Conservation (phyloP, 345 rosid genomes). For the Eucalyptus globulus region DNA sequence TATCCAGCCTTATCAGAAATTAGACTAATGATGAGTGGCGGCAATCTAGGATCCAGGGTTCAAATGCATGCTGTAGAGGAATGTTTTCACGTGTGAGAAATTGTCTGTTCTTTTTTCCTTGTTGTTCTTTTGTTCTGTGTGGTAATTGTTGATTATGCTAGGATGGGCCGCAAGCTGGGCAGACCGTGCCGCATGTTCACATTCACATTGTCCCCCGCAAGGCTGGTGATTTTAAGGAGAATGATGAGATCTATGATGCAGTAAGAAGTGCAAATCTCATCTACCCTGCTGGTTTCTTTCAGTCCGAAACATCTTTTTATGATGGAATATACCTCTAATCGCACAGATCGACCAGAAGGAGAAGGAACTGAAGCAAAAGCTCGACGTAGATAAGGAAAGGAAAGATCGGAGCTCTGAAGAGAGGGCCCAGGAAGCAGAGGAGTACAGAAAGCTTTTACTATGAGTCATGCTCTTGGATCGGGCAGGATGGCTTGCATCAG, state of each 20-base stretch:
- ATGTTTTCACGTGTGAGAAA: not conserved
- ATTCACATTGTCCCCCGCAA: constrained; percentile 15
- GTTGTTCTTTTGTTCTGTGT: not conserved
- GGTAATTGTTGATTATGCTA: not conserved
- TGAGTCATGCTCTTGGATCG: not conserved
- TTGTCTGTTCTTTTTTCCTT: not conserved
- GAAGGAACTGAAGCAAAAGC: constrained; percentile 59
- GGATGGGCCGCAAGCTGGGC: not conserved
- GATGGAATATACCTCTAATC: not conserved
- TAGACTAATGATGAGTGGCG: not conserved
- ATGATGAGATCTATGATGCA: constrained; percentile 83
- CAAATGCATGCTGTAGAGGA: not conserved
- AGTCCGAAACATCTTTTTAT: not conserved
- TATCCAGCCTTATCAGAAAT: not conserved
- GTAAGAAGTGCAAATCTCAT: constrained; percentile 19
- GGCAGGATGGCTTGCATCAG: not conserved
- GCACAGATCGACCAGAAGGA: constrained; percentile 59
- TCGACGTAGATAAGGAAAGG: constrained; percentile 71
- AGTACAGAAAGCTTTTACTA: constrained; percentile 35
- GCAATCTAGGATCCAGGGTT: not conserved
- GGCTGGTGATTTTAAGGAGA: constrained; percentile 77
- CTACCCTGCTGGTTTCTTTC: not conserved
- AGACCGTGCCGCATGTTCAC: not conserved
- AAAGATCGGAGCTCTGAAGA: constrained; percentile 66
- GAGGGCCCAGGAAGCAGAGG: constrained; percentile 71